Evolutionary conservation across 2,329 filamentous ascomycete genomes (phyloP), one percentile per base, ranked within the genome.

Genomic region (Xylaria sp.): DNA sequence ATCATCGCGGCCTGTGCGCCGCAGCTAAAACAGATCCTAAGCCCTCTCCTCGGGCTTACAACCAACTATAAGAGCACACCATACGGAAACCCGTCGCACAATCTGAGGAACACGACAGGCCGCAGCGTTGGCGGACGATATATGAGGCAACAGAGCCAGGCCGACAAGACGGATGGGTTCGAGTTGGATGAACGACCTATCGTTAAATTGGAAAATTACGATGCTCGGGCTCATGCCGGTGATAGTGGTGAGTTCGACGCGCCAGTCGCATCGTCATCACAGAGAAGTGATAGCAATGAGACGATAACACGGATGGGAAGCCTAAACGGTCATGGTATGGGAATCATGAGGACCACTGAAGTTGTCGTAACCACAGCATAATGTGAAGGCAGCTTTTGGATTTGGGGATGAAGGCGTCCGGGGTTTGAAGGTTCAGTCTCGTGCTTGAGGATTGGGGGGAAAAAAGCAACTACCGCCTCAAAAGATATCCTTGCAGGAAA

Each of bases 1-100:
- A 78, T 80, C 40, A 72, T 78, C 25, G 78, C 78, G 1, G 76
- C 74, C 38, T 79, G 77, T 42, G 72, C 78, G 8, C 77, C 78
- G 6, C 73, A 76, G 1, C 68, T 80, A 19, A 77, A 77, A 56
- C 53, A 55, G 31, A 37, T 67, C 5, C 21, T 68, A 12, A 55
- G 45, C 5, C 61, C 61, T 9, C 25, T 67, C 11, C 56, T 63
- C 6, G 37, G 55, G 11, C 19, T 63, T 21, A 62, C 61, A 14
- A 59, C 61, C 11, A 53, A 43, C 43, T 64, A 64, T 33, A 50
- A 47, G 9, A 60, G 21, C 47, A 17, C 57, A 4, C 33, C 63
- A 19, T 63, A 63, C 21, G 60, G 63, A 28, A 40, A 50, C 19
- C 45, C 43, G 5, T 61, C 61, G 33, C 49, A 17, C 14, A 57